Base-by-base conservation (phyloP, 169 alveolate genomes). In the Ichthyophthirius multifiliis region DNA sequence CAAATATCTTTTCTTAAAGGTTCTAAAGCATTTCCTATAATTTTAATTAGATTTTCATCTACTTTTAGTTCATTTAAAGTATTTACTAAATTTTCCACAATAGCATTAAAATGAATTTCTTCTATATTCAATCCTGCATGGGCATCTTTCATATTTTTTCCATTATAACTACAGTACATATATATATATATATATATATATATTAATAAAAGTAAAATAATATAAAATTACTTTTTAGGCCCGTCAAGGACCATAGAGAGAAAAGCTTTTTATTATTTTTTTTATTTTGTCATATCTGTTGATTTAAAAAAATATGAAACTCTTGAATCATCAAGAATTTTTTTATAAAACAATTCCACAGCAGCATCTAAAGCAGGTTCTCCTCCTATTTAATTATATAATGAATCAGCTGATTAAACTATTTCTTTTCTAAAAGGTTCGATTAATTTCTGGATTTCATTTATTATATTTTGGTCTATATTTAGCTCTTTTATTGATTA, bases 351-450 rank as follows among this genome's bases (percentile, higher is more conserved):
- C 13, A 55, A 27, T 27, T 55, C 71, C 31, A 55, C 71, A 20
- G 71, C 71, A 13, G 23, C 23, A 15, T 55, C 71, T n/a, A 55
- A 27, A 0, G 71, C 71, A 27, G 23, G 23, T 55, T 55, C 71
- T 13, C 71, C 71, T 55, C 71, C 71, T 10, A 55, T 27, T 27
- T 55, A 55, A 27, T 55, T 39, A 55, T 20, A 55, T 3, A 55
- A 15, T 15, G 71, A 16, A 13, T 16, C 13, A 4, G 71, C 23
- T 55, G 71, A 12, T 13, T 27, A 55, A 6, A 55, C 71, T 6
- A 55, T 27, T 10, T 55, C 71, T 55, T 55, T 55, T 27, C 71
- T 55, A 27, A 55, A 55, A 27, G 71, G 71, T 27, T 55, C 71
- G 13, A 55, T 55, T 39, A 55, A 27, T 55, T 55, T 55, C 31